These are phyloP conservation scores for Aspergillus tamarii DNA, from an alignment of 2,329 filamentous ascomycete species.

Conservation along the genomic window DNA sequence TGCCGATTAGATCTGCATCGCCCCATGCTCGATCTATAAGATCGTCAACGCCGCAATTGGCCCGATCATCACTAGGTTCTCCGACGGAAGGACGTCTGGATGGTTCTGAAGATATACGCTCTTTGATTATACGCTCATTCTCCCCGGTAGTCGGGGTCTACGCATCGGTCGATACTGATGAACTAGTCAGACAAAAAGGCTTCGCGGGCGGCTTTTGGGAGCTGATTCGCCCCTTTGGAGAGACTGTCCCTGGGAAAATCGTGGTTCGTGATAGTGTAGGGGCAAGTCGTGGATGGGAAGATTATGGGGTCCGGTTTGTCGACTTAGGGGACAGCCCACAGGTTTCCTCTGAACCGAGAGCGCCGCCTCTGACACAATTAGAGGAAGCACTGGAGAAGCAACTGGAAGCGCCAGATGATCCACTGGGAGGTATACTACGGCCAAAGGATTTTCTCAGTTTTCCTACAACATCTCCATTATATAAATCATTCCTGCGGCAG, in stretches of 20 bases:
- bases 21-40: conserved; percentile 64
- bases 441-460: conserved; percentile 35
- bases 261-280: conserved; percentile 89
- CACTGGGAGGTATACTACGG: conserved; percentile 30
- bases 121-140: conserved; percentile 79
- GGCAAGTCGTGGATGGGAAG: conserved; percentile 78
- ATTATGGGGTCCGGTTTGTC: conserved; percentile 87
- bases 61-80: conserved; percentile 49
- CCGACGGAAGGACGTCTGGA: conserved; percentile 57
- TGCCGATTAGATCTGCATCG: conserved; percentile 69
- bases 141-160: conserved; percentile 87
- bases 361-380: conserved; percentile 59
- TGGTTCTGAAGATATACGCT: conserved; percentile 59
- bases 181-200: conserved; percentile 79
- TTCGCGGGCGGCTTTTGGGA: conserved; percentile 81
- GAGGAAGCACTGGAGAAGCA: conserved; percentile 82
- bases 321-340: conserved; percentile 58
- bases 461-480: conserved; percentile 71
- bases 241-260: conserved; percentile 83
- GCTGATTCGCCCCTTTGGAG: conserved; percentile 86
- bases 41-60: conserved; percentile 55
- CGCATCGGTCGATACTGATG: conserved; percentile 83
- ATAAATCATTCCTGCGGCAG: conserved; percentile 80
- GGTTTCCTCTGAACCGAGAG: conserved; percentile 37
- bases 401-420: conserved; percentile 72